Percentiles rank a stretch among this genome's conserved stretches.
These are phyloP conservation scores for Hypholoma fasciculare DNA, from an alignment of 768 basidiomycete genomes.

Conservation along the genomic window DNA sequence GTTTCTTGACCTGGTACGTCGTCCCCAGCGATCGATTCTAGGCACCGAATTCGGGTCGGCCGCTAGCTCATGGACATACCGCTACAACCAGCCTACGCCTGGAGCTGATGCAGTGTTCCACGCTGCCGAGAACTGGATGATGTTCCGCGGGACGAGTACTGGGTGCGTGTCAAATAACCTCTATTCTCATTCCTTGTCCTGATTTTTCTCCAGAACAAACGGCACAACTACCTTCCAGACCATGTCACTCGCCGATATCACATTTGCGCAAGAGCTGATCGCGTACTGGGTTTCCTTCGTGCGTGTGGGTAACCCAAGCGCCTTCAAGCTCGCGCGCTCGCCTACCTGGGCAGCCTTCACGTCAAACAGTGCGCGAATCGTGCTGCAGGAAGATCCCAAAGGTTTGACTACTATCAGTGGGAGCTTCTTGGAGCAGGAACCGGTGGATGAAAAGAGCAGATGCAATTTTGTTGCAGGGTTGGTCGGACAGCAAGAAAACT, in stretches of 20 bases:
- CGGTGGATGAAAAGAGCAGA: constrained; percentile 9
- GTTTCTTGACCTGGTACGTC: constrained; percentile 19
- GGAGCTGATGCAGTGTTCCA: constrained; percentile 39
- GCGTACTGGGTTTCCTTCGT: constrained; percentile 72
- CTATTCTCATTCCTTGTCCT: not conserved
- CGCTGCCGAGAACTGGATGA: constrained; percentile 68
- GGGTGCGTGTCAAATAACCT: constrained; percentile 38
- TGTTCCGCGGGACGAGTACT: constrained; percentile 61
- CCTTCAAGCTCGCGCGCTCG: constrained; percentile 49
- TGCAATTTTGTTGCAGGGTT: constrained; percentile 19
- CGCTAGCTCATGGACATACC: constrained; percentile 49
- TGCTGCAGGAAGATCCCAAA: constrained; percentile 15
- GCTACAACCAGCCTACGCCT: constrained; percentile 53
- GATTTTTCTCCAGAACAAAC: constrained; percentile 36
- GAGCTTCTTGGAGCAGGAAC: constrained; percentile 14
- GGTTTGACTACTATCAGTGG: constrained; percentile 14
- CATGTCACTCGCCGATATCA: constrained; percentile 43
- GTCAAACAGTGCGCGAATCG: constrained; percentile 12
- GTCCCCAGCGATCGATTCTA: constrained; percentile 36
- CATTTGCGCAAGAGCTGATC: constrained; percentile 59
- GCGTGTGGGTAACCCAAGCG: constrained; percentile 55
- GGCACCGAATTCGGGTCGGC: constrained; percentile 38
- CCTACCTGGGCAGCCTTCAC: constrained; percentile 42
- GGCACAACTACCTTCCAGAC: constrained; percentile 51
- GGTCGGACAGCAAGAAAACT: constrained; percentile 17